phyloP scores from a whole-genome alignment of 1,139 yeast genomes.

The Taphrina betulina region DNA sequence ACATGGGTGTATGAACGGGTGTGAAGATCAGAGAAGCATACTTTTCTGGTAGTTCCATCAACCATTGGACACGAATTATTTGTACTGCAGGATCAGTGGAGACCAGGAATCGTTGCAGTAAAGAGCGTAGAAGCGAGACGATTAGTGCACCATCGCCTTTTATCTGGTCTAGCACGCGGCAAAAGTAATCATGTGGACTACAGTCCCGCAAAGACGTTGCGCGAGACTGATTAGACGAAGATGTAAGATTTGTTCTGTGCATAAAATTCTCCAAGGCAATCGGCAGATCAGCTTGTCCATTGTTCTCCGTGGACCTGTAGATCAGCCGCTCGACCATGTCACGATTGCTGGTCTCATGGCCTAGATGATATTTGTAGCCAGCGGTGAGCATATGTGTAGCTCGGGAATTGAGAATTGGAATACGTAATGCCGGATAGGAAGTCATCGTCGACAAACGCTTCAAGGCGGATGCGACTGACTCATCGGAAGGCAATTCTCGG shows the following conservation, averaged over 20 bases:
- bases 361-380: background rate
- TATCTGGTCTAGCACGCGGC: background rate
- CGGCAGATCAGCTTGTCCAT: background rate
- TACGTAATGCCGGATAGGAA: background rate
- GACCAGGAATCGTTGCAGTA: background rate
- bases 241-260: background rate
- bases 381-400: background rate
- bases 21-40: background rate
- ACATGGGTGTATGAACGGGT: background rate
- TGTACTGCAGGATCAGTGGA: background rate
- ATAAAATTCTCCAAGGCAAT: background rate
- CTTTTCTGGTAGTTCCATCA: background rate
- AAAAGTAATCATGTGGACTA: background rate
- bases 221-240: no score
- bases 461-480: background rate
- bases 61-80: background rate
- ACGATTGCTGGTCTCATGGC: background rate
- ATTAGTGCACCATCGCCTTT: background rate
- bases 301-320: background rate
- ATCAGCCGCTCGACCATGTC: conserved; percentile 6
- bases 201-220: no score
- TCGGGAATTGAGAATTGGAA: background rate
- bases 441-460: background rate
- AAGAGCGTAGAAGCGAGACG: background rate
- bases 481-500: background rate